Conservation (phyloP, 768 basidiomycete genomes). For the Dendrothele bispora region DNA sequence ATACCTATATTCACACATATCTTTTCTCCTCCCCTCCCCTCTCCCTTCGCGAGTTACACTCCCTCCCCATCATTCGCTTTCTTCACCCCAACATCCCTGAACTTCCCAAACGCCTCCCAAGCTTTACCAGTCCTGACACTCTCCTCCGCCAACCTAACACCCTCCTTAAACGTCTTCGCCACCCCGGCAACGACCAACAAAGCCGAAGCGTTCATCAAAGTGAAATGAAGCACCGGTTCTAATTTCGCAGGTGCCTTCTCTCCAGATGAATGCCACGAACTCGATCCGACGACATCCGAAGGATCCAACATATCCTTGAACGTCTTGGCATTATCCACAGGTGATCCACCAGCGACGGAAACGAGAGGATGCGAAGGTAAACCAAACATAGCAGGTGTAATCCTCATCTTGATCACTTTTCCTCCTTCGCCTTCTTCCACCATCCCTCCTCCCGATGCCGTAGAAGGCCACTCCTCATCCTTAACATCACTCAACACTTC, state of each 20-base stretch:
- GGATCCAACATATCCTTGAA: constrained; percentile 67
- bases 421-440: constrained; percentile 75
- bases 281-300: no score
- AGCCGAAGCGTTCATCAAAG: constrained; percentile 88
- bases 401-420: constrained; percentile 54
- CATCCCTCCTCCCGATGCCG: no score
- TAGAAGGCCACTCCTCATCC: no score
- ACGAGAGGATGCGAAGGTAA: constrained; percentile 67
- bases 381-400: constrained; percentile 80
- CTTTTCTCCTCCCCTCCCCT: no score
- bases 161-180: constrained; percentile 68
- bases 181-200: constrained; percentile 82
- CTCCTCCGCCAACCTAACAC: constrained; percentile 64
- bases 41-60: no score
- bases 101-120: constrained; percentile 54
- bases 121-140: constrained; percentile 60
- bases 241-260: constrained; percentile 54
- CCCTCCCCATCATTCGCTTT: no score
- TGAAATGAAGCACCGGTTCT: constrained; percentile 77
- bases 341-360: constrained; percentile 71
- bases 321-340: constrained; percentile 77
- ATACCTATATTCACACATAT: no score
- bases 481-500: no score
- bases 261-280: no score
- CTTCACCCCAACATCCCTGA: constrained; percentile 19